Percentiles rank a stretch among this genome's conserved stretches.
Conservation (phyloP, 2,329 filamentous ascomycete genomes). For the Rutstroemia sp. region DNA sequence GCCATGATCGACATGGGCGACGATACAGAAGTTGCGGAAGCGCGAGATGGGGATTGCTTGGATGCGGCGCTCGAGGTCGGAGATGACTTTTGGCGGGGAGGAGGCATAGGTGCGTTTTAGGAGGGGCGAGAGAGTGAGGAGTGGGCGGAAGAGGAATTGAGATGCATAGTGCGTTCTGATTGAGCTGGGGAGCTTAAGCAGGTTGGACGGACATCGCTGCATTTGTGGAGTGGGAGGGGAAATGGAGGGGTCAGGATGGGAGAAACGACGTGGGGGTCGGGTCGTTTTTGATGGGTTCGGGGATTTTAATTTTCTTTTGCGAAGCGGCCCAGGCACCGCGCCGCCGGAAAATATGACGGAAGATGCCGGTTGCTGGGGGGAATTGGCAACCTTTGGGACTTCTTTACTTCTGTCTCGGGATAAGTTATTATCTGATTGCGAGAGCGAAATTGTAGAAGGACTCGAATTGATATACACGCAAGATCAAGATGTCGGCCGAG, state of each 20-base stretch:
- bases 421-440: neutral
- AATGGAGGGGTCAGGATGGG: constrained; percentile 3
- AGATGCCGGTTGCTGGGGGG: constrained; percentile 10
- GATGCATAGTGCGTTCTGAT: constrained; percentile 25
- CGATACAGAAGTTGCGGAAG: constrained; percentile 95
- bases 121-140: constrained; percentile 21
- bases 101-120: constrained; percentile 21
- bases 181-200: constrained; percentile 30
- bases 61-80: constrained; percentile 52
- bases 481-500: constrained; percentile 24
- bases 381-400: neutral
- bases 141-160: constrained; percentile 15
- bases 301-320: neutral
- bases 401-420: constrained; percentile 1
- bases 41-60: constrained; percentile 69
- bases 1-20: constrained; percentile 97
- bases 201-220: constrained; percentile 30
- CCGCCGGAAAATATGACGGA: too few relatives aligned
- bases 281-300: neutral
- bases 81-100: constrained; percentile 26
- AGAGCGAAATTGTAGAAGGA: neutral
- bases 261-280: neutral
- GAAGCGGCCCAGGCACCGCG: neutral
- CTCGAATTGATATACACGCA: neutral
- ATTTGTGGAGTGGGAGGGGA: constrained; percentile 19